Conservation (phyloP, 306 rosid species). For the Ormosia emarginata region DNA sequence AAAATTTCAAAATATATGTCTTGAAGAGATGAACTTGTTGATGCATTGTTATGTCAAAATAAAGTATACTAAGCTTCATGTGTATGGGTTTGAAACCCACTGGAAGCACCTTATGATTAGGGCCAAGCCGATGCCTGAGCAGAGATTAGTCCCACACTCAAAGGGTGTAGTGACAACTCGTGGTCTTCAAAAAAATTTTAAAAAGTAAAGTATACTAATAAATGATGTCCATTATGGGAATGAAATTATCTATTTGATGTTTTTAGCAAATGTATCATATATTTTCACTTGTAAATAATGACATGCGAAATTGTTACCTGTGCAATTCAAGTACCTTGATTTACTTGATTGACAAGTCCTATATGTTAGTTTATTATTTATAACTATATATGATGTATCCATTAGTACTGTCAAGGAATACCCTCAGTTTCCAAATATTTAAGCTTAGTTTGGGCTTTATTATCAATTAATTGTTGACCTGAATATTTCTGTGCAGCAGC, state of each 20-base stretch:
- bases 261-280: background rate
- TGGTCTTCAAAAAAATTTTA: too few relatives aligned
- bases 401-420: background rate
- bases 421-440: background rate
- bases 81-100: too few relatives aligned
- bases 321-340: background rate
- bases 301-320: background rate
- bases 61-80: too few relatives aligned
- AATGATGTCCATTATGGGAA: background rate
- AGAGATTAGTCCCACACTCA: too few relatives aligned
- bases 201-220: background rate
- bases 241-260: background rate
- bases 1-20: background rate
- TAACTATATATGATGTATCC: background rate
- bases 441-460: background rate
- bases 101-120: too few relatives aligned
- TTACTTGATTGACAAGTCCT: background rate
- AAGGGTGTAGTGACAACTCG: too few relatives aligned
- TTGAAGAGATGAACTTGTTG: background rate
- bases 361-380: background rate
- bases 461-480: background rate
- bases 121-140: too few relatives aligned
- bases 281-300: background rate
- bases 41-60: too few relatives aligned
- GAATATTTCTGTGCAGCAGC: background rate